Evolutionary conservation across 2,329 filamentous ascomycete genomes (phyloP), one percentile per base, ranked within the genome.

Genomic region (Corinectria fuckeliana): DNA sequence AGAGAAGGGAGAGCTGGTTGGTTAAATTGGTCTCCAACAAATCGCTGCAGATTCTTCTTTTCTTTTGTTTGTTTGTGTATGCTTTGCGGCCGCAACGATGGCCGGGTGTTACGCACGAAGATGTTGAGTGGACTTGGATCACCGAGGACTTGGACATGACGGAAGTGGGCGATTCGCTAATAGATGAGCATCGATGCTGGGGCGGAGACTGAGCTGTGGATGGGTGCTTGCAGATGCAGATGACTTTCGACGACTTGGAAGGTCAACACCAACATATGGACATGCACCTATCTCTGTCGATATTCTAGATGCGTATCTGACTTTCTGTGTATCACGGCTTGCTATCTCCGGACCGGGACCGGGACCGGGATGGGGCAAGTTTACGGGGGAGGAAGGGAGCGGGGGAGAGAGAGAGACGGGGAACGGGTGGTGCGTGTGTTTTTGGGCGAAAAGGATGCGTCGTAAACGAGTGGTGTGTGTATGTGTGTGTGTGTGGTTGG

Each of bases 281-380:
- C 30, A 54, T 58, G 56, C 56, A n/a, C 21, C 26, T 32, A 50
- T 58, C 50, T 57, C 18, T 26, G 25, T 54, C 30, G 21, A 44
- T 45, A 50, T 39, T 20, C 16, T 44, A 38, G 34, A 13, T 25
- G 20, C 5, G 21, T 13, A 7, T 23, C 50, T 51, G 25, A 49
- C 32, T 20, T 32, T 38, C 50, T 23, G 49, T n/a, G 28, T 28
- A 39, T 47, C 49, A 28, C 48, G 13, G 39, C 28, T 25, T 34
- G 38, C 47, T 54, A 58, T 58, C 50, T 58, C 56, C 56, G 56
- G 56, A 21, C 45, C 56, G 44, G 56, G 50, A 45, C 56, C 56
- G 56, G 56, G 30, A 54, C 56, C 56, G 50, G 56, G 45, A 58
- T 39, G 34, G 21, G 18, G 20, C 14, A 39, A 25, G 18, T 36